Percentiles rank a stretch among this genome's conserved stretches.
These are phyloP conservation scores for Funneliformis geosporum DNA, from an alignment of 192 early-diverging fungal species.

Conservation along the genomic window DNA sequence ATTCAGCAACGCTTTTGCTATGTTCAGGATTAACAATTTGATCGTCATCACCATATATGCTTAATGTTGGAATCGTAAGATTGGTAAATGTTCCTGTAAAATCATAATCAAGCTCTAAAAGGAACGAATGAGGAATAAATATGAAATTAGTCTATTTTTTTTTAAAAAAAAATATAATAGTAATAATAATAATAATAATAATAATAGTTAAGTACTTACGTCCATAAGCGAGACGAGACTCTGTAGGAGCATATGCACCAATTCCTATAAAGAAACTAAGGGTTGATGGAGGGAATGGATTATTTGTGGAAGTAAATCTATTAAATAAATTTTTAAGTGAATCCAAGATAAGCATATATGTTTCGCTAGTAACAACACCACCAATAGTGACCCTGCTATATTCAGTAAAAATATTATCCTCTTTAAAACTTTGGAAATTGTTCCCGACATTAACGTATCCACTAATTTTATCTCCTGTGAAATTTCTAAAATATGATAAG, in stretches of 20 bases:
- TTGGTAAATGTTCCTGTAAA: not conserved
- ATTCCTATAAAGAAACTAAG: not conserved
- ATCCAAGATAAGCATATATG: not conserved
- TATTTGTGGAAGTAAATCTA: not conserved
- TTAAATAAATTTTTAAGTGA: not conserved
- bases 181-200: no score
- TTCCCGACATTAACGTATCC: not conserved
- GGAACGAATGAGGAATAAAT: not conserved
- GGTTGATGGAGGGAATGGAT: not conserved
- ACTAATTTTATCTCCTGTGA: not conserved
- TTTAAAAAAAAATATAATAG: no score
- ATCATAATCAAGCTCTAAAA: not conserved
- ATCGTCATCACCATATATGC: not conserved
- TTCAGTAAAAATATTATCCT: not conserved
- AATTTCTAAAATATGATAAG: not conserved
- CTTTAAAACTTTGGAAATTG: not conserved
- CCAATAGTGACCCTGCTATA: not conserved
- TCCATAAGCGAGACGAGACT: not conserved
- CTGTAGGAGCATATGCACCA: not conserved
- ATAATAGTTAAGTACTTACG: not conserved
- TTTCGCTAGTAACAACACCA: not conserved
- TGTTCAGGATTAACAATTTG: not conserved
- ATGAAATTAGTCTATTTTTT: no score
- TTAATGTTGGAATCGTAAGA: not conserved
- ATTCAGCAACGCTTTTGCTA: not conserved